These are phyloP conservation scores for Rhodofomes roseus DNA, from an alignment of 1,284 basidiomycete genomes.

Conservation along the genomic window DNA sequence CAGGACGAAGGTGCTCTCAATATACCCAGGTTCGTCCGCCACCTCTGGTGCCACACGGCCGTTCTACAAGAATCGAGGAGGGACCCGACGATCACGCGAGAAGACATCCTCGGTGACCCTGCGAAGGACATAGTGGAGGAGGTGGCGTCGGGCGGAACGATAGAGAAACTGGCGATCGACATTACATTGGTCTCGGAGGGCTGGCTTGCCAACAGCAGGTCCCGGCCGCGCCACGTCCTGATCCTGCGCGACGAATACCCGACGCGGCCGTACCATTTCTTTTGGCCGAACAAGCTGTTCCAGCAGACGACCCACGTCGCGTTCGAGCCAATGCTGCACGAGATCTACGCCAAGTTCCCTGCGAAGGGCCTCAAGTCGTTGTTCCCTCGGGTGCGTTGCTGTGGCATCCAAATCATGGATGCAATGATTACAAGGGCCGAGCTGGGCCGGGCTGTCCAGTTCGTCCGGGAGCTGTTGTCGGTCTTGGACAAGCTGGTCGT, in stretches of 20 bases:
- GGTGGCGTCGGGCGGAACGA: not conserved
- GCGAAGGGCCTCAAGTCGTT: not conserved
- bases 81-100: not conserved
- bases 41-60: not conserved
- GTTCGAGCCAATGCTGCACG: not conserved
- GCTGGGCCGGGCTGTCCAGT: not conserved
- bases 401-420: not conserved
- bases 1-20: not conserved
- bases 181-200: not conserved
- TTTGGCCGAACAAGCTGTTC: not conserved
- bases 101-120: not conserved
- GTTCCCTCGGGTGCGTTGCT: not conserved
- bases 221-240: not conserved
- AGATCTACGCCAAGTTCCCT: not conserved
- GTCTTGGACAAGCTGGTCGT: not conserved
- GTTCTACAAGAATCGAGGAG: not conserved
- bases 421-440: not conserved
- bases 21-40: not conserved
- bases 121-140: not conserved
- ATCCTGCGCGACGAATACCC: slow-evolving; percentile 1
- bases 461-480: not conserved
- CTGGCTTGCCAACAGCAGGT: not conserved
- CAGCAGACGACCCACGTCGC: not conserved
- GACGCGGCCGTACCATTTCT: not conserved
- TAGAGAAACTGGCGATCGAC: slow-evolving; percentile 1